Evolutionary conservation across 805 yeast species (phyloP).

Genomic region (Pichia occidentalis): DNA sequence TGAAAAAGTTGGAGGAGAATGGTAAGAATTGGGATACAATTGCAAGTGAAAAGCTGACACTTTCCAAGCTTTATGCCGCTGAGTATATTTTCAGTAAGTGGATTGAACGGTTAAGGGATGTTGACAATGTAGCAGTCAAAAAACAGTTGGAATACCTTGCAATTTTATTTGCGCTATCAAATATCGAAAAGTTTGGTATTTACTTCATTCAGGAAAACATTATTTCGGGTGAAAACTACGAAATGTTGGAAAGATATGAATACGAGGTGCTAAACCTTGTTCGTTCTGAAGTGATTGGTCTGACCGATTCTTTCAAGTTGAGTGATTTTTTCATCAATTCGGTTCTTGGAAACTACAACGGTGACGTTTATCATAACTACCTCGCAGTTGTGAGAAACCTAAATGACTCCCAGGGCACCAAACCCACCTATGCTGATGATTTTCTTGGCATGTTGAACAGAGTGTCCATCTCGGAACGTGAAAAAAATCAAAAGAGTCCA

Average conservation of each 20-base stretch:
- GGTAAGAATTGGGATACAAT: conserved; percentile 40
- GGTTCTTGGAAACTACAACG: conserved; percentile 73
- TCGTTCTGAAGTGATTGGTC: conserved; percentile 65
- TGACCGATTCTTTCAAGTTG: conserved; percentile 79
- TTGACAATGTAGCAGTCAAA: conserved; percentile 30
- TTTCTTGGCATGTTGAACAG: conserved; percentile 35
- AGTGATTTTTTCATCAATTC: conserved; percentile 79
- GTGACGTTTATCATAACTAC: conserved; percentile 78
- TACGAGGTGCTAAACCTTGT: conserved; percentile 42
- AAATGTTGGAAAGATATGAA: conserved; percentile 34
- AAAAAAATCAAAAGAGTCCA: conserved; percentile 19
- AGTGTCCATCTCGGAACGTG: conserved; percentile 32
- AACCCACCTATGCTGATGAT: conserved; percentile 52
- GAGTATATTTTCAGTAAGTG: conserved; percentile 40
- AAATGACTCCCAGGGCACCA: conserved; percentile 45
- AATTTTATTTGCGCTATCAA: conserved; percentile 55
- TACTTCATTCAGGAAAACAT: conserved; percentile 61
- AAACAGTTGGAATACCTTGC: conserved; percentile 49
- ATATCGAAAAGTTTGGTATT: conserved; percentile 66
- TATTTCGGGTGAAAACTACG: conserved; percentile 43
- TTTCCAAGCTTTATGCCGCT: conserved; percentile 47
- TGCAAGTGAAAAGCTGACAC: conserved; percentile 38
- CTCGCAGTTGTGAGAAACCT: conserved; percentile 44
- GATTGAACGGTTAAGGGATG: conserved; percentile 28
- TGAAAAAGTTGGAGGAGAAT: conserved; percentile 29